Evolutionary conservation across 2,329 filamentous ascomycete species (phyloP), one percentile per base, ranked within the genome.

Genomic region (Alternaria novae-zelandiae): DNA sequence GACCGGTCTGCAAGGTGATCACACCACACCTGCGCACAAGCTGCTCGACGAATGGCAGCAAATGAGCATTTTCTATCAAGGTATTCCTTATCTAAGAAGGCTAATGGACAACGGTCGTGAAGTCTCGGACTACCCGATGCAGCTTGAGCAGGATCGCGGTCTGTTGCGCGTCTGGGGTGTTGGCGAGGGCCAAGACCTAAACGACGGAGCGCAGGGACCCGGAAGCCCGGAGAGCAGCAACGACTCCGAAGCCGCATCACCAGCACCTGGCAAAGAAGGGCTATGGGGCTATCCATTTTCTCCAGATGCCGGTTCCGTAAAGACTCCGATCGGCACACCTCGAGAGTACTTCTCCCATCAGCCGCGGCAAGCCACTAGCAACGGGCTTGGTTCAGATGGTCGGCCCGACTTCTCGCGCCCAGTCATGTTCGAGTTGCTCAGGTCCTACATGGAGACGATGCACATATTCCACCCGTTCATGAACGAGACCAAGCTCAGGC

Each of bases 11-110:
- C 92, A 93, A 1, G 87, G 90, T 26, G 92, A 97, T 69, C 95
- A 98, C 74, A 96, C 93, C 0, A 97, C 94, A 0, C 88, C 93
- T n/a, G 94, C 94, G 1, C 92, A 96, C 54, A 88, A 94, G 66
- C 83, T 98, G 17, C 82, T 98, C 81, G 84, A 75, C 81, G 85
- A 65, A 76, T 97, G 74, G 88, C 92, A 32, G 59, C 83, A 72
- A 9, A 75, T 77, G 72, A 82, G 84, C 30, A 85, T 85, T 56
- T 85, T 89, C 25, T 87, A 88, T 59, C 87, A 91, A 68, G 81
- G 67, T 10, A 68, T 78, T 13, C 70, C 71, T 6, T 68, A 69
- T n/a, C 63, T 77, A 20, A 68, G 83, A 23, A 94, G 92, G 74
- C 91, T 93, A 1, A 89, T 93, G 72, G 85, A 88, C 20, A 84